Conservation (phyloP, 2,329 filamentous ascomycete species). For the Fusarium coffeatum region DNA sequence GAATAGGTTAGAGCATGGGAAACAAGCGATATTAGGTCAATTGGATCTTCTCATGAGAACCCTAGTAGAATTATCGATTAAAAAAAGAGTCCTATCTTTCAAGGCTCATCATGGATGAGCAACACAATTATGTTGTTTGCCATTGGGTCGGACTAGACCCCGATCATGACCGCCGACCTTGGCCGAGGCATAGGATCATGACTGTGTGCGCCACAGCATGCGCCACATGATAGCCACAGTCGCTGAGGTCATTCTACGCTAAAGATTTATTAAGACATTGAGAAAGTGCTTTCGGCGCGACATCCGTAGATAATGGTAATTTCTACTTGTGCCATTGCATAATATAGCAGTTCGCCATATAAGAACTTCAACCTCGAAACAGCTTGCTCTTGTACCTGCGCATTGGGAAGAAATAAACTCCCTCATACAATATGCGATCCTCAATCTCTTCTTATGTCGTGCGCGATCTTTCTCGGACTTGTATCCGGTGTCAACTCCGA, state of each 20-base stretch:
- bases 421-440: constrained; percentile 42
- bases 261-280: constrained; percentile 35
- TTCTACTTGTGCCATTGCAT: not conserved
- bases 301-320: constrained; percentile 1
- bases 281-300: constrained; percentile 6
- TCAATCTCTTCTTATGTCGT: constrained; percentile 40
- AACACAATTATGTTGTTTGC: constrained; percentile 15
- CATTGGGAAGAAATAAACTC: not conserved
- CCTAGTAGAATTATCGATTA: not conserved
- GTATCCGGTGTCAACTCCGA: constrained; percentile 51
- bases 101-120: constrained; percentile 16
- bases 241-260: constrained; percentile 17
- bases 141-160: constrained; percentile 37
- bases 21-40: not conserved
- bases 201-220: constrained; percentile 1
- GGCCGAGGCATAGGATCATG: constrained; percentile 24
- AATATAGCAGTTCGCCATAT: not conserved
- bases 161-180: constrained; percentile 37
- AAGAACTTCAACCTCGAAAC: not conserved
- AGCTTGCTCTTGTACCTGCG: not conserved
- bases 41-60: constrained; percentile 12
- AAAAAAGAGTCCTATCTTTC: constrained; percentile 6
- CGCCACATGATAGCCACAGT: constrained; percentile 12
- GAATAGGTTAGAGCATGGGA: not conserved
- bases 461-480: constrained; percentile 49